Percentiles rank a stretch among this genome's conserved stretches.
phyloP scores from a whole-genome alignment of 2,329 filamentous ascomycete species.

The Trichophyton benhamiae region DNA sequence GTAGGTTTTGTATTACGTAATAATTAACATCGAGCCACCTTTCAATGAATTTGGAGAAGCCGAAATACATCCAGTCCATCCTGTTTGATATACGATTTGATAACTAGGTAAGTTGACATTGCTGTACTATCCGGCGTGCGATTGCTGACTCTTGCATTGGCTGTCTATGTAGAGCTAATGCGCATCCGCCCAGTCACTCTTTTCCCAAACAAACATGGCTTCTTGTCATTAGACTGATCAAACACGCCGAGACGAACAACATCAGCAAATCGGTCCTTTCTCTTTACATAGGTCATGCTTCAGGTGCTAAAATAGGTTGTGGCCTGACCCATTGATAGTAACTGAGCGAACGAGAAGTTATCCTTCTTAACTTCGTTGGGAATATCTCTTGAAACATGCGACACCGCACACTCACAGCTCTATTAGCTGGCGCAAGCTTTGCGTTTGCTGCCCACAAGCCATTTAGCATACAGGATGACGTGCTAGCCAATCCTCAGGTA shows the following conservation, averaged over 20 bases:
- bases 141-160: not conserved
- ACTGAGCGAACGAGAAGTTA: not conserved
- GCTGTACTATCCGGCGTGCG: not conserved
- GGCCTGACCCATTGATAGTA: not conserved
- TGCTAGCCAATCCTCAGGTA: slow-evolving; percentile 79
- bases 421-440: slow-evolving; percentile 23
- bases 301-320: not conserved
- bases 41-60: not conserved
- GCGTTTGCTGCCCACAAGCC: slow-evolving; percentile 42
- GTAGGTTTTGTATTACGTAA: not conserved
- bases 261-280: not conserved
- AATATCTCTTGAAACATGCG: not conserved
- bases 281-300: not conserved
- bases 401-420: slow-evolving; percentile 16
- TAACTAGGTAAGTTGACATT: not conserved
- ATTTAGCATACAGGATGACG: slow-evolving; percentile 81
- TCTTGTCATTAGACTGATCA: not conserved
- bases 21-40: not conserved
- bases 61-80: not conserved
- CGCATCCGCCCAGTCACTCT: not conserved
- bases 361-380: not conserved
- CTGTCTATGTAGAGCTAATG: not conserved
- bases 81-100: not conserved
- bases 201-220: not conserved
- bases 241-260: not conserved